phyloP scores from a whole-genome alignment of 2,329 filamentous ascomycete species.

The Clonostachys rhizophaga region DNA sequence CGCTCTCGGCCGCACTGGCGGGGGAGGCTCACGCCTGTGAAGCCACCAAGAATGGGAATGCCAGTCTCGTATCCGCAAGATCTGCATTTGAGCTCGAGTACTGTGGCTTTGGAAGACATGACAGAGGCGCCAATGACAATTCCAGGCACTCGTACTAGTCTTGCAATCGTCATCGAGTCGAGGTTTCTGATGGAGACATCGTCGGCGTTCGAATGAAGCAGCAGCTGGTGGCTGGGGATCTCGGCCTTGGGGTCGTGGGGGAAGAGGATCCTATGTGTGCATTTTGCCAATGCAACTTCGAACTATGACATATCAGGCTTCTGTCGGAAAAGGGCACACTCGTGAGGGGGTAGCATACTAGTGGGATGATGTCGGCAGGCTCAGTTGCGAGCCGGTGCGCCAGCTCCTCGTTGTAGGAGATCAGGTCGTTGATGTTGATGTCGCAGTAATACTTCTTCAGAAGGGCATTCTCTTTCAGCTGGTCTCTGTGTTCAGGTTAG shows the following conservation, averaged over 20 bases:
- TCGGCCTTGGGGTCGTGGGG: constrained; percentile 63
- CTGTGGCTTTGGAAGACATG: constrained; percentile 90
- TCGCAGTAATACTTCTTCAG: constrained; percentile 95
- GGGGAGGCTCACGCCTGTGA: constrained; percentile 81
- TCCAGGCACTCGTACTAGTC: constrained; percentile 92
- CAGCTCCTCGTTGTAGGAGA: constrained; percentile 93
- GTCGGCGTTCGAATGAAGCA: constrained; percentile 87
- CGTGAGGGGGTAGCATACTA: constrained; percentile 49
- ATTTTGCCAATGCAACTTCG: constrained; percentile 82
- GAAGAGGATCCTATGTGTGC: constrained; percentile 90
- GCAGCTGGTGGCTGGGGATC: constrained; percentile 87
- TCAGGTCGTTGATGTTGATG: constrained; percentile 90
- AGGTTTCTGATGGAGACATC: constrained; percentile 92
- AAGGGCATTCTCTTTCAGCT: constrained; percentile 90
- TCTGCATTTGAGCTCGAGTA: constrained; percentile 81
- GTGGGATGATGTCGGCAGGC: constrained; percentile 85
- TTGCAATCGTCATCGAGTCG: constrained; percentile 86
- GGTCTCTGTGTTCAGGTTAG: constrained; percentile 61
- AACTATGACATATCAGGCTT: constrained; percentile 55
- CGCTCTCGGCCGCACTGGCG: constrained; percentile 66
- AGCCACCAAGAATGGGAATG: constrained; percentile 75
- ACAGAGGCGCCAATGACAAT: constrained; percentile 98
- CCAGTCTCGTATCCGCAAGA: constrained; percentile 72
- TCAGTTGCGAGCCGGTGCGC: constrained; percentile 86
- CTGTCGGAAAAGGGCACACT: not conserved